A percentile compares a stretch with the other conserved stretches of the same genome.
Evolutionary conservation across 306 rosid genomes (phyloP).

Genomic region (Albizia julibrissin): DNA sequence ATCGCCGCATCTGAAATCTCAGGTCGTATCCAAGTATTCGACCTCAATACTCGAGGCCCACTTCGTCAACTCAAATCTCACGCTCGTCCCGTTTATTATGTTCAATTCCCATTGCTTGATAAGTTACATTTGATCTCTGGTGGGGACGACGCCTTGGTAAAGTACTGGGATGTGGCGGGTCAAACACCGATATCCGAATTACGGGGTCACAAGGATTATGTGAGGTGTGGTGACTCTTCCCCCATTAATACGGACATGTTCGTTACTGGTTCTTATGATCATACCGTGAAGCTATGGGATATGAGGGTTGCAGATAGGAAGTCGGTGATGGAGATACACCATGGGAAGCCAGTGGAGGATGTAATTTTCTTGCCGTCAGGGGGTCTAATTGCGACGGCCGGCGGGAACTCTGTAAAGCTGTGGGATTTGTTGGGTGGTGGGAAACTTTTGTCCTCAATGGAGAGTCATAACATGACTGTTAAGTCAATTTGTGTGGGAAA

Average conservation of each 20-base stretch:
- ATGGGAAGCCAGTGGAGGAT: conserved; percentile 81
- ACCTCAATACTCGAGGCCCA: conserved; percentile 55
- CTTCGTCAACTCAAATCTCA: conserved; percentile 76
- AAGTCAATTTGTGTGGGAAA: conserved; percentile 70
- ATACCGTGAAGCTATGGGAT: conserved; percentile 86
- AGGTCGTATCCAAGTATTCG: conserved; percentile 72
- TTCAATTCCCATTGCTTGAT: conserved; percentile 64
- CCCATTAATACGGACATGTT: conserved; percentile 63
- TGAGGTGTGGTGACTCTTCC: conserved; percentile 84
- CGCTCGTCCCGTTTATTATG: conserved; percentile 73
- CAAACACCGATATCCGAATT: conserved; percentile 45
- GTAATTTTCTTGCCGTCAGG: conserved; percentile 76
- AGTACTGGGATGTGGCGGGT: conserved; percentile 81
- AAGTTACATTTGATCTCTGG: conserved; percentile 84
- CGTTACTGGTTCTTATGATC: conserved; percentile 87
- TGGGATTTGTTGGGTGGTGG: conserved; percentile 97
- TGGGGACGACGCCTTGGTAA: conserved; percentile 83
- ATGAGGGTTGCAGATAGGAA: conserved; percentile 58
- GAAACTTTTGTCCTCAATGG: conserved; percentile 71
- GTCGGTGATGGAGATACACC: conserved; percentile 56
- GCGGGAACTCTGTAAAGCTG: conserved; percentile 77
- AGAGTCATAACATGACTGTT: conserved; percentile 90
- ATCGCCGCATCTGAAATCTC: conserved; percentile 82
- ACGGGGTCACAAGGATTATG: conserved; percentile 77
- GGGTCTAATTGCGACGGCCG: conserved; percentile 80